phyloP scores from a whole-genome alignment of 2,329 filamentous ascomycete genomes.

The Fusarium sp. region DNA sequence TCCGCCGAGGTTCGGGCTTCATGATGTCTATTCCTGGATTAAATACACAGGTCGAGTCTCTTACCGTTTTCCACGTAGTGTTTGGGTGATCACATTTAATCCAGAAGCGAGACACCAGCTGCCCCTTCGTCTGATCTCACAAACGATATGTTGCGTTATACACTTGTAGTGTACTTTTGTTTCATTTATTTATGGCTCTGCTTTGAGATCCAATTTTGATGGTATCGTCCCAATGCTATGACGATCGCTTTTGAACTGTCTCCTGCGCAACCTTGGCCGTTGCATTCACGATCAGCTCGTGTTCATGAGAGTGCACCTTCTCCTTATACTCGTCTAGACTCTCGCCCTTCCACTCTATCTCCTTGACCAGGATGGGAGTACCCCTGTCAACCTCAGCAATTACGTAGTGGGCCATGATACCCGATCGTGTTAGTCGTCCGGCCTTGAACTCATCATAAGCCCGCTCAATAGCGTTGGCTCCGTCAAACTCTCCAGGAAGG shows the following conservation, averaged over 20 bases:
- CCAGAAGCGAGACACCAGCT: neutral
- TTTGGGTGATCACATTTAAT: neutral
- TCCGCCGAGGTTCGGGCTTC: neutral
- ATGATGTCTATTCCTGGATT: neutral
- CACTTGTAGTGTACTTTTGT: neutral
- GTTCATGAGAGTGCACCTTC: constrained; percentile 81
- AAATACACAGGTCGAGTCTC: neutral
- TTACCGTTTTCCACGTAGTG: neutral
- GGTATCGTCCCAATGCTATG: constrained; percentile 1
- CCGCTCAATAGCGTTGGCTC: constrained; percentile 79
- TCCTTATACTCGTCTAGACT: constrained; percentile 73
- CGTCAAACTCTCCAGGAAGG: constrained; percentile 75
- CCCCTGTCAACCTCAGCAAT: constrained; percentile 84
- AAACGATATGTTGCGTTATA: neutral
- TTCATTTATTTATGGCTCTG: neutral
- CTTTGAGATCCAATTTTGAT: neutral
- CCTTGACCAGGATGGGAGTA: constrained; percentile 74
- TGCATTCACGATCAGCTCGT: constrained; percentile 81
- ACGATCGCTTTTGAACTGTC: constrained; percentile 45
- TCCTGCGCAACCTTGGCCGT: constrained; percentile 62
- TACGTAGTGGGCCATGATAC: constrained; percentile 92
- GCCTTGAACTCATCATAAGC: constrained; percentile 78
- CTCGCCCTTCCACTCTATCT: constrained; percentile 75
- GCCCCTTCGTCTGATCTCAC: neutral
- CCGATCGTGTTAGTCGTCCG: constrained; percentile 76